phyloP scores from a whole-genome alignment of 306 rosid genomes.

The Albizia julibrissin region DNA sequence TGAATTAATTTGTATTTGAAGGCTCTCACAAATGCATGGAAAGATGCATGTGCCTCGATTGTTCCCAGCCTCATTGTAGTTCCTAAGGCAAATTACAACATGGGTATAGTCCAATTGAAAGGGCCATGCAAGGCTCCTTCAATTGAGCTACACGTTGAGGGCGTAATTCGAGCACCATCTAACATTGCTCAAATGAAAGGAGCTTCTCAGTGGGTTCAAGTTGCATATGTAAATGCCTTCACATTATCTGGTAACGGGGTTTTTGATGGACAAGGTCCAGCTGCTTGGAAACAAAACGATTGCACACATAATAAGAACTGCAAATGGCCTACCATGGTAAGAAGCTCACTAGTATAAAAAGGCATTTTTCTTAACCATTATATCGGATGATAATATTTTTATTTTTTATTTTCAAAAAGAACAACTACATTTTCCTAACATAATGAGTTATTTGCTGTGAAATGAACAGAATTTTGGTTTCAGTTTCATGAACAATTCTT shows the following conservation, averaged over 20 bases:
- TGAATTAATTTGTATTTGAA: background rate
- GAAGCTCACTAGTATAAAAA: too few relatives aligned
- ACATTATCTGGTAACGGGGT: conserved; percentile 39
- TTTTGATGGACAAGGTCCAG: conserved; percentile 46
- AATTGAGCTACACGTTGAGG: conserved; percentile 23
- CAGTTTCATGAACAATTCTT: background rate
- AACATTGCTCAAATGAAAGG: background rate
- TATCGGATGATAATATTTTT: too few relatives aligned
- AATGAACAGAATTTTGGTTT: background rate
- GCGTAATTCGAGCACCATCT: conserved; percentile 39
- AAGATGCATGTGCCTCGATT: conserved; percentile 35
- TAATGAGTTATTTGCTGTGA: too few relatives aligned
- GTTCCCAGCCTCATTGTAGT: background rate
- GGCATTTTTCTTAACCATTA: too few relatives aligned
- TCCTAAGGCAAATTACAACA: conserved; percentile 7
- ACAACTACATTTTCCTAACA: too few relatives aligned
- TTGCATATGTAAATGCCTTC: conserved; percentile 16
- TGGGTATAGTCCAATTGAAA: background rate
- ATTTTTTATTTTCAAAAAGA: too few relatives aligned
- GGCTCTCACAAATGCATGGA: conserved; percentile 46
- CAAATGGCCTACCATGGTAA: background rate
- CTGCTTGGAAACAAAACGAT: background rate
- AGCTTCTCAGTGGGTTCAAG: conserved; percentile 34
- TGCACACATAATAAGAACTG: background rate
- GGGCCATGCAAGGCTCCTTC: conserved; percentile 54